Evolutionary conservation across 768 basidiomycete species (phyloP), one percentile per base, ranked within the genome.

Genomic region (Tremella mesenterica): DNA sequence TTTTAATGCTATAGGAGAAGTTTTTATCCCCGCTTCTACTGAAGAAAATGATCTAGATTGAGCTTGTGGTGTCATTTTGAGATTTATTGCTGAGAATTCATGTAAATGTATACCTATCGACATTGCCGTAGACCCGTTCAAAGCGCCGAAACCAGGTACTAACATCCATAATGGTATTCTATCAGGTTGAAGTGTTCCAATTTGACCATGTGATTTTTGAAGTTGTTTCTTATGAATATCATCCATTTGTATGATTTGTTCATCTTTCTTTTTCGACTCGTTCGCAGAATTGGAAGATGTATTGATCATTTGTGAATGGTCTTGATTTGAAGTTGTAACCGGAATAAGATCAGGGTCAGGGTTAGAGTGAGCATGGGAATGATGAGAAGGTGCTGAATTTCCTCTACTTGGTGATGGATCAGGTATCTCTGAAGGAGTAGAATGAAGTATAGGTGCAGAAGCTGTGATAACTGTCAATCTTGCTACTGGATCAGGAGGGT

Each of bases 71-170:
- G n/a, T 41, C 5, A 18, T 23, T n/a, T 23, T n/a, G 23, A 70
- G 36, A 49, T 67, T 65, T 30, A 64, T 54, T 7, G 68, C 68
- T 3, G 59, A 65, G 31, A 70, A 70, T 45, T 70, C 65, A 12
- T 46, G 45, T 8, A 70, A 36, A 44, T 65, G 63, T 46, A 70
- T 47, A 2, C 65, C 63, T 9, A 66, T 58, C 10, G 68, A 67
- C 10, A 52, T 58, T 3, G 65, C 53, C 5, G 61, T 70, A 23
- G 56, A 58, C 2, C 68, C 68, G 36, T 63, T 57, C 29, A 70
- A 38, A 2, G 65, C 53, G 4, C 61, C 63, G 0, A 64, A 58
- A 8, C 68, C 63, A 6, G 68, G 65, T 23, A 64, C 64, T 4
- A 70, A 44, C 29, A 59, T 50, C 68, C 68, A 70, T 7, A 69